Evolutionary conservation across 768 basidiomycete species (phyloP), one percentile per base, ranked within the genome.

Genomic region (Kwoniella sp.): DNA sequence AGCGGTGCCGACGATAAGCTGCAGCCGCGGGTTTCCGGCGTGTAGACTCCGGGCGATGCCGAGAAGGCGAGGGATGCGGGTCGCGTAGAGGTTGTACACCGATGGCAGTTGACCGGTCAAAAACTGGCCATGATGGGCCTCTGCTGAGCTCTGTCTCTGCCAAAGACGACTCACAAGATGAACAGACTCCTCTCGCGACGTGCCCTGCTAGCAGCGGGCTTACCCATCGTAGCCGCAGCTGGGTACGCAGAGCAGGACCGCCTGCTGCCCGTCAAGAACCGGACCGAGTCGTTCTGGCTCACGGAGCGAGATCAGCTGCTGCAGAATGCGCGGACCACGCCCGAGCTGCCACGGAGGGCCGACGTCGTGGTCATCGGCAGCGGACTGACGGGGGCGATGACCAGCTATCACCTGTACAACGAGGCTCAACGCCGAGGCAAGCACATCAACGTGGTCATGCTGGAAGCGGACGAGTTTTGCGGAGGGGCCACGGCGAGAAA

Each of bases 261-360:
- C 36, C 34, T 62, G 32, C 53, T 67, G 19, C 65, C 65, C 0
- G 62, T 63, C 6, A 26, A 49, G 14, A 53, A 61, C 39, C 53
- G 59, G 5, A 49, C 49, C 12, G 53, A 55, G 42, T 49, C 65
- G 8, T 67, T 67, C 48, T 67, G 65, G 65, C 53, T 67, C 25
- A 49, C 55, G 7, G 59, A 63, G 47, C 41, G 59, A 29, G 60
- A 66, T 28, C 45, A 31, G 1, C 20, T 47, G 17, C 54, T 67
- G 9, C 43, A 60, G 26, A 43, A 53, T 59, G 59, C 46, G 3
- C 46, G 57, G 15, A 59, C 62, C 23, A 63, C 65, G 14, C n/a
- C 43, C n/a, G 48, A 53, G 3, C 37, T 65, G 4, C 59, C 63
- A 1, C 8, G 27, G 7, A 32, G 15, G 4, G 56, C 55, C 7